Conservation (phyloP, 2,329 filamentous ascomycete species). For the Talaromyces albobiverticillius region DNA sequence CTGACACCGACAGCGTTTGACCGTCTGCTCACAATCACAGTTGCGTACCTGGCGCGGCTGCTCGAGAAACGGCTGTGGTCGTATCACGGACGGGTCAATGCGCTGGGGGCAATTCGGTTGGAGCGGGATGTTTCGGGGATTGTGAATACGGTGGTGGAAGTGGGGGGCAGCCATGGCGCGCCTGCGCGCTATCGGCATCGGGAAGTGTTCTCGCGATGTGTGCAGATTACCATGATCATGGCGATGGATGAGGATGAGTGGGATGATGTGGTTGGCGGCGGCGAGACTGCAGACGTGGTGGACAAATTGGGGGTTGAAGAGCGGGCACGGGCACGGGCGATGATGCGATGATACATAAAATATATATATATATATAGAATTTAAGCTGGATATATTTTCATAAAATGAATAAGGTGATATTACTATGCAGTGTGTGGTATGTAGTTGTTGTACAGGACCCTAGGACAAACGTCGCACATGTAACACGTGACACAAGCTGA, state of each 20-base stretch:
- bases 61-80: conserved; percentile 86
- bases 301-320: conserved; percentile 71
- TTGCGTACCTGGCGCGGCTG: conserved; percentile 70
- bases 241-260: conserved; percentile 97
- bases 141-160: conserved; percentile 50
- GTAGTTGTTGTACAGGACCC: no score
- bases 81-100: conserved; percentile 74
- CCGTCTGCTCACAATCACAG: conserved; percentile 69
- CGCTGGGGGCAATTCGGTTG: conserved; percentile 75
- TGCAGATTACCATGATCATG: conserved; percentile 79
- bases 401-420: no score
- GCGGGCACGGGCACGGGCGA: conserved; percentile 66
- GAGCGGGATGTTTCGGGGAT: conserved; percentile 81
- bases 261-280: conserved; percentile 66
- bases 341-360: conserved; percentile 48
- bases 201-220: conserved; percentile 71
- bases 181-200: conserved; percentile 67
- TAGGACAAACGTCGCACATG: no score
- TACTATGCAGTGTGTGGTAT: no score
- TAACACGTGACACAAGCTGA: neutral
- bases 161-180: conserved; percentile 30
- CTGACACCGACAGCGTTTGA: conserved; percentile 76
- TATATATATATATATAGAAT: neutral
- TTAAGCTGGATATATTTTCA: no score
- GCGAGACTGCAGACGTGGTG: conserved; percentile 49